A percentile compares a stretch with the other conserved stretches of the same genome.
Evolutionary conservation across 306 rosid genomes (phyloP).

Genomic region (Quillaja saponaria): DNA sequence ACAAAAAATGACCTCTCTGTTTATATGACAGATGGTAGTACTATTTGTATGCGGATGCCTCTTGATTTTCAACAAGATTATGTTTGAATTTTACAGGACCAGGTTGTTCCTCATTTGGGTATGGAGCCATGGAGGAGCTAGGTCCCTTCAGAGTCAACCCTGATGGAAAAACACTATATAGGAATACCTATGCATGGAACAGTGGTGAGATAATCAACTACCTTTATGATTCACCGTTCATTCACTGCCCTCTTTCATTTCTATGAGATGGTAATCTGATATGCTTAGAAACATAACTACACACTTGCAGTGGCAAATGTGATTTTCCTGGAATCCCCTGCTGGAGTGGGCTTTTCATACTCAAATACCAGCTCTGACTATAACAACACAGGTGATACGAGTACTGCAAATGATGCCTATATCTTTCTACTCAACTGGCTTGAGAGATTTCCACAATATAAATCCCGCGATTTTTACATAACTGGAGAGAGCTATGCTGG

Average conservation of each 20-base stretch:
- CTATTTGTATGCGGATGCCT: not conserved
- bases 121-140: constrained; percentile 38
- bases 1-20: no score
- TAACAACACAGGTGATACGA: constrained; percentile 38
- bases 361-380: constrained; percentile 49
- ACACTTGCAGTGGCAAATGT: constrained; percentile 56
- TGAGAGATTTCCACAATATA: constrained; percentile 63
- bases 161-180: constrained; percentile 31
- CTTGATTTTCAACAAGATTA: not conserved
- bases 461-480: constrained; percentile 47
- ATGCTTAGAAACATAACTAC: no score
- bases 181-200: constrained; percentile 38
- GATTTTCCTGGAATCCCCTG: constrained; percentile 64
- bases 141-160: constrained; percentile 43
- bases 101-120: constrained; percentile 50
- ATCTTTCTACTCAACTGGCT: constrained; percentile 59
- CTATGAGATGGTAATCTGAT: no score
- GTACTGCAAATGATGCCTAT: constrained; percentile 50
- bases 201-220: constrained; percentile 9
- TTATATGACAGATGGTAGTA: no score
- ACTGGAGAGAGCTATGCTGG: constrained; percentile 72
- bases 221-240: no score
- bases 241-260: no score
- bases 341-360: constrained; percentile 67
- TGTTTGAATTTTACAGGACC: constrained; percentile 38